Conservation (phyloP, 192 early-diverging fungal genomes). For the Allomyces javanicus region DNA sequence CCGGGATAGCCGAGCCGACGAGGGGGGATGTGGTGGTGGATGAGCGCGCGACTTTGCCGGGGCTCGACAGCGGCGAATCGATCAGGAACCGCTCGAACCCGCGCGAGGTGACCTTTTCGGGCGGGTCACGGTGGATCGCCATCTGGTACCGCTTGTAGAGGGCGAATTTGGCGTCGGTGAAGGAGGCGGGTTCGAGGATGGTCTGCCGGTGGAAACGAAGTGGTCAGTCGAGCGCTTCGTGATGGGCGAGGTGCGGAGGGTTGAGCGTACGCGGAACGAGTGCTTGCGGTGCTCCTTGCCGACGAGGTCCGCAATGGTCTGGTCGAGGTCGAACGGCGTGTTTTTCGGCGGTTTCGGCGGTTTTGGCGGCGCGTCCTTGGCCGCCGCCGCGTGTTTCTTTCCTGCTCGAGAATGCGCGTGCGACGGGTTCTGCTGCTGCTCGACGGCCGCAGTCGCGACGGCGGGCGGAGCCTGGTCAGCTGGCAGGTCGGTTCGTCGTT, state of each 20-base stretch:
- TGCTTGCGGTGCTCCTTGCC: too few species aligned
- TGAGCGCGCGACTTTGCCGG: not conserved
- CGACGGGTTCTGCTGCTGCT: too few species aligned
- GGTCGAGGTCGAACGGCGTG: conserved; percentile 8
- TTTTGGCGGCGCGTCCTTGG: not conserved
- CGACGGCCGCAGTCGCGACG: conserved; percentile 5
- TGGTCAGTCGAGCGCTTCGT: not conserved
- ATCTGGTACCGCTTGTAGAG: conserved; percentile 70
- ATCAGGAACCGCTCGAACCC: conserved; percentile 53
- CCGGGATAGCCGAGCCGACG: conserved; percentile 2
- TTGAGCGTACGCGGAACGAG: too few species aligned
- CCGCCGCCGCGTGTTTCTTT: not conserved
- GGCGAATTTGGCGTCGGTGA: conserved; percentile 48
- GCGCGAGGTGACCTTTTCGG: conserved; percentile 21
- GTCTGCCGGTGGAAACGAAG: conserved; percentile 13
- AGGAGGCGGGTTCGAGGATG: conserved; percentile 39
- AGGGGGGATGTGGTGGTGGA: conserved; percentile 1
- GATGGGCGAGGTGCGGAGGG: too few species aligned
- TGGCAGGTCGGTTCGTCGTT: conserved; percentile 3
- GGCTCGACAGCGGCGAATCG: conserved; percentile 34
- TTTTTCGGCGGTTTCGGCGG: not conserved
- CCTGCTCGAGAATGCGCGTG: too few species aligned
- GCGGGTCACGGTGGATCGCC: conserved; percentile 54
- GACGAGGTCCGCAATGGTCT: conserved; percentile 10
- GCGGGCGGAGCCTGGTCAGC: conserved; percentile 9